Evolutionary conservation across 2,329 filamentous ascomycete species (phyloP).

Genomic region (Fusarium tjaetaba): DNA sequence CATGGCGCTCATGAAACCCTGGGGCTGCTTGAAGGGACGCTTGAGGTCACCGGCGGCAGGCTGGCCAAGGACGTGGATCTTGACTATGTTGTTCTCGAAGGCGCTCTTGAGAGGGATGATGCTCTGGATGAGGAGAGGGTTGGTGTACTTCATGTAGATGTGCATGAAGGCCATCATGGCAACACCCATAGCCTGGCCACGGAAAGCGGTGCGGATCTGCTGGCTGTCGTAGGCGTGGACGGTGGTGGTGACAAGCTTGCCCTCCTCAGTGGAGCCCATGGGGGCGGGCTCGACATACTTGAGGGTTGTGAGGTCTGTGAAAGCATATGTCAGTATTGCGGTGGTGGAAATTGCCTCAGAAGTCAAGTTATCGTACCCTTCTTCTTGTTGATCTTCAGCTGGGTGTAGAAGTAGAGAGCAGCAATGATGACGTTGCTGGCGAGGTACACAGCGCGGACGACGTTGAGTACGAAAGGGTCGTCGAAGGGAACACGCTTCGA

Average conservation of each 20-base stretch:
- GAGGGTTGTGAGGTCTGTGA: slow-evolving; percentile 89
- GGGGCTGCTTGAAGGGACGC: slow-evolving; percentile 90
- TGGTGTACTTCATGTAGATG: slow-evolving; percentile 99
- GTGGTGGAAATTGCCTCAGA: not conserved
- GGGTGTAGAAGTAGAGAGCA: slow-evolving; percentile 84
- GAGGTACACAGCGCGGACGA: slow-evolving; percentile 64
- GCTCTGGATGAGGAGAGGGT: slow-evolving; percentile 97
- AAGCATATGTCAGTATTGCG: slow-evolving; percentile 16
- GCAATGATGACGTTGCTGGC: slow-evolving; percentile 83
- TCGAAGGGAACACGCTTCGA: slow-evolving; percentile 96
- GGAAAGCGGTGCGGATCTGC: slow-evolving; percentile 87
- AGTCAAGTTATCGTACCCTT: slow-evolving; percentile 73
- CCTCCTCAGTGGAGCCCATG: slow-evolving; percentile 92
- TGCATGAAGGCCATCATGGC: slow-evolving; percentile 99
- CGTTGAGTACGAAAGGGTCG: slow-evolving; percentile 71
- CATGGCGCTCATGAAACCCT: slow-evolving; percentile 84
- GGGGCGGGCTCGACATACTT: slow-evolving; percentile 98
- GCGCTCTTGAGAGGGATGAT: slow-evolving; percentile 98
- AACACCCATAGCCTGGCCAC: slow-evolving; percentile 92
- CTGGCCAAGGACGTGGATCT: slow-evolving; percentile 92
- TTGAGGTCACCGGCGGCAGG: slow-evolving; percentile 90
- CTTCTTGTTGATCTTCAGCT: slow-evolving; percentile 90
- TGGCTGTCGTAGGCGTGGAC: slow-evolving; percentile 92
- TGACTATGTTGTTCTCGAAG: slow-evolving; percentile 93
- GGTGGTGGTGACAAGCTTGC: slow-evolving; percentile 96